Percentiles rank a stretch among this genome's conserved stretches.
These are phyloP conservation scores for Lasiodiplodia sp. DNA, from an alignment of 2,329 filamentous ascomycete species.

Conservation along the genomic window DNA sequence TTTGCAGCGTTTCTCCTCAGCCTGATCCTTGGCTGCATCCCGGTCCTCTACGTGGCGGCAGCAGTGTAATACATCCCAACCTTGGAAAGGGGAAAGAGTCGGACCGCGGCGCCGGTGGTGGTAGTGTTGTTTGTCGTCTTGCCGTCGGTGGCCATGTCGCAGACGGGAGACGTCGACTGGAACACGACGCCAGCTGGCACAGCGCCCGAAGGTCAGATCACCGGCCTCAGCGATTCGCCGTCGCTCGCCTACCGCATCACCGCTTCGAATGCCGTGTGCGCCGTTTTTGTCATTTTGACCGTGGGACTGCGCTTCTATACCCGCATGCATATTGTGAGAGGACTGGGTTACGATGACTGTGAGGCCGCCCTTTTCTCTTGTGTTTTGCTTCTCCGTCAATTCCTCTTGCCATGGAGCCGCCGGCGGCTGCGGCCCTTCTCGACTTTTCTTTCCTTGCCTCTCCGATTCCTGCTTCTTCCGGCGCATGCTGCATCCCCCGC, in stretches of 20 bases:
- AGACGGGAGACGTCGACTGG: not conserved
- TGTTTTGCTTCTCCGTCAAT: not conserved
- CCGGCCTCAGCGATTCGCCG: constrained; percentile 4
- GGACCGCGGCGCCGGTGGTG: not conserved
- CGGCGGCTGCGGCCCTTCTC: too few relatives aligned
- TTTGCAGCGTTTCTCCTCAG: not conserved
- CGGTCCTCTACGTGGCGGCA: not conserved
- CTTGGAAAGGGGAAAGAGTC: not conserved
- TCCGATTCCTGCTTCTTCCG: not conserved
- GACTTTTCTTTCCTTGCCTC: not conserved
- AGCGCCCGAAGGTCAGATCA: constrained; percentile 9
- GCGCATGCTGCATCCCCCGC: not conserved
- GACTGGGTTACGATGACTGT: constrained; percentile 16
- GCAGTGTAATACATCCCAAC: not conserved
- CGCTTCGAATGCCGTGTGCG: constrained; percentile 6
- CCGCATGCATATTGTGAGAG: constrained; percentile 15
- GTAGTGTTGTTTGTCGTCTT: not conserved
- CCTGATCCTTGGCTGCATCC: not conserved
- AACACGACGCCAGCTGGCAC: constrained; percentile 7
- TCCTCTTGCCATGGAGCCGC: not conserved
- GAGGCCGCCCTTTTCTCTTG: not conserved
- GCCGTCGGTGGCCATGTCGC: constrained; percentile 2
- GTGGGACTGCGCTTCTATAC: constrained; percentile 20
- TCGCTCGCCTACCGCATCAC: constrained; percentile 12
- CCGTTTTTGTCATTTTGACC: not conserved